Base-by-base conservation (phyloP, 768 basidiomycete species). In the Hygrocybe punicea region DNA sequence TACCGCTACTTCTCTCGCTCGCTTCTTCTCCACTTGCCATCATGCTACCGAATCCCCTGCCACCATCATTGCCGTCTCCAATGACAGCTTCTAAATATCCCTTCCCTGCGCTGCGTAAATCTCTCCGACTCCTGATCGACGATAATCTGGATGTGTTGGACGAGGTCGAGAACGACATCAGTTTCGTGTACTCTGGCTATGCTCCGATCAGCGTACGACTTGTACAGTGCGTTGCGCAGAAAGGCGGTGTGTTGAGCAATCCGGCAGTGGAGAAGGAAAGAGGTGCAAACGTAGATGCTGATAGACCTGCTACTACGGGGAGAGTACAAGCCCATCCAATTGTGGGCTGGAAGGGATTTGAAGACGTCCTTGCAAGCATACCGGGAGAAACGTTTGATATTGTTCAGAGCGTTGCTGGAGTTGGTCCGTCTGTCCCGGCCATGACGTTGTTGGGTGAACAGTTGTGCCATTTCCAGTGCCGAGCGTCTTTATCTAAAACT, bases 341-440 rank as follows among this genome's bases (percentile, higher is more conserved):
- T 57, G 83, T 89, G 8, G 96, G 96, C 2, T 99, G 96, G 95
- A 96, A 91, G 70, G 96, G 94, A 21, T 93, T 99, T 66, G 97
- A 98, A 71, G 96, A 98, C 65, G 82, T 91, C 13, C 68, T 97
- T 19, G 81, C 81, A 35, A 78, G 80, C 53, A 85, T 98, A 54
- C 91, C 93, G 0, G 97, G 97, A 2, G 84, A 85, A 67, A 90
- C 87, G 19, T 82, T 97, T 40, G 95, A 99, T 71, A 80, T 91
- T 35, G 73, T 77, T 29, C 86, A 83, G 67, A 78, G 76, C 61
- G 66, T 67, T 50, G 61, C 71, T 14, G 69, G 64, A 23, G 69
- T 66, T n/a, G n/a, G n/a, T 23, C 45, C 69, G 29, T 69, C 51
- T 60, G 66, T 53, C 29, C 62, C 58, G 55, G 67, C 60, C 50